A percentile compares a stretch with the other conserved stretches of the same genome.
These are phyloP conservation scores for Immersiella caudata DNA, from an alignment of 495 filamentous ascomycete species.

Conservation along the genomic window DNA sequence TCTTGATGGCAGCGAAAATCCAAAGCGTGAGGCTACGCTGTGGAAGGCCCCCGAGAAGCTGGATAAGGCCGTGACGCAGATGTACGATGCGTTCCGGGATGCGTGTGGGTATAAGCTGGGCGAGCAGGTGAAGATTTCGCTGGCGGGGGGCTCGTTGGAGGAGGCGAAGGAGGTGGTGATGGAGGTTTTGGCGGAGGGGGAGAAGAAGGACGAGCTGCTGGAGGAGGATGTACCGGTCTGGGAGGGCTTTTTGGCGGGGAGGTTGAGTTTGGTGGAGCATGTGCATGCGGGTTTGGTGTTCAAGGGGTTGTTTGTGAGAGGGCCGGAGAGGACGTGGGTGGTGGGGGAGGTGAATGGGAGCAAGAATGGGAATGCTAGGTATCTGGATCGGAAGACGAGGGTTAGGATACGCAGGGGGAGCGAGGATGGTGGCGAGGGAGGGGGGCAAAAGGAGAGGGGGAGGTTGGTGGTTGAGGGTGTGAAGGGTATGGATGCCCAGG, in stretches of 20 bases:
- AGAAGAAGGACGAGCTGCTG: conserved; percentile 20
- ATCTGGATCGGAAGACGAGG: conserved; percentile 40
- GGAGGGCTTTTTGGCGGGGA: conserved; percentile 35
- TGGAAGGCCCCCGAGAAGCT: conserved; percentile 68
- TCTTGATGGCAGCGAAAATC: conserved; percentile 19
- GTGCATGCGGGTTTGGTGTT: conserved; percentile 54
- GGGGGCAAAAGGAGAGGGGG: conserved; percentile 21
- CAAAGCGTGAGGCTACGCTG: conserved; percentile 59
- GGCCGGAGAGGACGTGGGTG: conserved; percentile 50
- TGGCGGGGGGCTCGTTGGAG: conserved; percentile 36
- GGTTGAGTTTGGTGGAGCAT: conserved; percentile 47
- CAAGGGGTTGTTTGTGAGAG: conserved; percentile 47
- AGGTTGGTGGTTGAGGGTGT: too few relatives aligned
- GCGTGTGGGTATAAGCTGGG: conserved; percentile 66
- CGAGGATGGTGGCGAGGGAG: conserved; percentile 6
- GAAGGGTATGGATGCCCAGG: conserved; percentile 61
- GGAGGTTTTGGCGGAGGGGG: conserved; percentile 24
- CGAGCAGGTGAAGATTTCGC: conserved; percentile 59
- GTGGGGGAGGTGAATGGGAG: conserved; percentile 51
- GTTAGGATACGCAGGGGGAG: conserved; percentile 34
- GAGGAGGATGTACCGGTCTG: conserved; percentile 32
- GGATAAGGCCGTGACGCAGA: conserved; percentile 64
- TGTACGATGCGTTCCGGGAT: conserved; percentile 66
- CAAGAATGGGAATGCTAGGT: conserved; percentile 41
- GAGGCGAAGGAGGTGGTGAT: conserved; percentile 48